phyloP scores from a whole-genome alignment of 352 stramenopile species.

The Globisporangium viniferum region DNA sequence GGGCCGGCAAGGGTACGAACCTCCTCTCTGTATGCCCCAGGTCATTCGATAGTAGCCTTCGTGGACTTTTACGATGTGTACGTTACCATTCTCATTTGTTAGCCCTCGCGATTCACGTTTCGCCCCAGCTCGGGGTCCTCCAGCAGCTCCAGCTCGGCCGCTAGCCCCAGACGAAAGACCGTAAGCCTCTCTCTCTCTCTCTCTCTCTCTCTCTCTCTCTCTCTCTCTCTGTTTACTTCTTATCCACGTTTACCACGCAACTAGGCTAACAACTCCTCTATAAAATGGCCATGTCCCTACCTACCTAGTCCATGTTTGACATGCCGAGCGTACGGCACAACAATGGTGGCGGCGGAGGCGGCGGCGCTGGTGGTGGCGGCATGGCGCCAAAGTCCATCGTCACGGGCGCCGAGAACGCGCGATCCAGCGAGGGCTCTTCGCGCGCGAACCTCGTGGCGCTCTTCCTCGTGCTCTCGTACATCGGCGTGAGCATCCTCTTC shows the following conservation, averaged over 20 bases:
- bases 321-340: conserved; percentile 23
- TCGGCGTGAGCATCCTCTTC: conserved; percentile 49
- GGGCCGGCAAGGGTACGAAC: neutral
- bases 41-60: neutral
- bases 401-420: conserved; percentile 20
- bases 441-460: conserved; percentile 39
- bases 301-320: conserved; percentile 28
- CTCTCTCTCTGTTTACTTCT: too few species aligned
- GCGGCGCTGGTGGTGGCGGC: conserved; percentile 8
- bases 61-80: neutral
- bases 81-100: neutral
- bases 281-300: too few species aligned
- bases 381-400: conserved; percentile 32
- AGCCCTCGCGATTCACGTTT: conserved; percentile 10
- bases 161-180: conserved; percentile 1
- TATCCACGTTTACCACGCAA: too few species aligned
- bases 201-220: too few species aligned
- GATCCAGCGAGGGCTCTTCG: conserved; percentile 5
- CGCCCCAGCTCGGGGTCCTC: conserved; percentile 6
- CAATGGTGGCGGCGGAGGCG: conserved; percentile 9
- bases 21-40: neutral
- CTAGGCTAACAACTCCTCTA: too few species aligned
- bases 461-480: conserved; percentile 53
- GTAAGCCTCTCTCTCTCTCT: neutral
- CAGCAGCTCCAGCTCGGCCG: conserved; percentile 10